phyloP scores from a whole-genome alignment of 768 basidiomycete genomes.

The Steccherinum ochraceum region DNA sequence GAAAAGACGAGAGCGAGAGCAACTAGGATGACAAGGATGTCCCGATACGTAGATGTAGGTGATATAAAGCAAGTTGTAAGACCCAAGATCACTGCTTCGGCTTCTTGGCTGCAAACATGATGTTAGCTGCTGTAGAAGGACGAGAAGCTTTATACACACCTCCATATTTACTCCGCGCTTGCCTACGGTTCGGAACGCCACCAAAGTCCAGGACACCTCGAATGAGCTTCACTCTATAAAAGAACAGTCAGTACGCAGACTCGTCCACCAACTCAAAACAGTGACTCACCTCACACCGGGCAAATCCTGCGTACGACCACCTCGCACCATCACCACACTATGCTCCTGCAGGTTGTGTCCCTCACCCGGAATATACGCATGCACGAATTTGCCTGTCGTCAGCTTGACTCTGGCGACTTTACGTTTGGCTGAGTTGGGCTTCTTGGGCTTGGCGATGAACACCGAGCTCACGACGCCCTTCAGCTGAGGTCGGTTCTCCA shows the following conservation, averaged over 20 bases:
- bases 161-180: conserved; percentile 87
- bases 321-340: conserved; percentile 89
- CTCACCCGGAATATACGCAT: conserved; percentile 95
- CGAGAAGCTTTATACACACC: conserved; percentile 43
- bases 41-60: too few relatives aligned
- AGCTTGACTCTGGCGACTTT: conserved; percentile 95
- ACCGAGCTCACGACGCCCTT: conserved; percentile 88
- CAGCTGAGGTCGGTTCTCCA: conserved; percentile 74
- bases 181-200: conserved; percentile 79
- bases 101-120: conserved; percentile 60
- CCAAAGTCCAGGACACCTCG: conserved; percentile 89
- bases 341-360: conserved; percentile 99
- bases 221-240: conserved; percentile 83
- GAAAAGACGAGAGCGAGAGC: too few relatives aligned
- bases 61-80: too few relatives aligned
- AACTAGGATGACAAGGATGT: too few relatives aligned
- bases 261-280: not conserved
- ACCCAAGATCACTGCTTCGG: conserved; percentile 58
- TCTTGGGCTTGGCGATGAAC: conserved; percentile 84
- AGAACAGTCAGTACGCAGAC: conserved; percentile 1
- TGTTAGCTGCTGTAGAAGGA: conserved; percentile 21
- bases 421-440: conserved; percentile 97
- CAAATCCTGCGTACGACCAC: conserved; percentile 94
- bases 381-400: conserved; percentile 79
- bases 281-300: conserved; percentile 81